These are phyloP conservation scores for Triticum turgidum DNA, from an alignment of 176 grass and related monocot species.

Conservation along the genomic window DNA sequence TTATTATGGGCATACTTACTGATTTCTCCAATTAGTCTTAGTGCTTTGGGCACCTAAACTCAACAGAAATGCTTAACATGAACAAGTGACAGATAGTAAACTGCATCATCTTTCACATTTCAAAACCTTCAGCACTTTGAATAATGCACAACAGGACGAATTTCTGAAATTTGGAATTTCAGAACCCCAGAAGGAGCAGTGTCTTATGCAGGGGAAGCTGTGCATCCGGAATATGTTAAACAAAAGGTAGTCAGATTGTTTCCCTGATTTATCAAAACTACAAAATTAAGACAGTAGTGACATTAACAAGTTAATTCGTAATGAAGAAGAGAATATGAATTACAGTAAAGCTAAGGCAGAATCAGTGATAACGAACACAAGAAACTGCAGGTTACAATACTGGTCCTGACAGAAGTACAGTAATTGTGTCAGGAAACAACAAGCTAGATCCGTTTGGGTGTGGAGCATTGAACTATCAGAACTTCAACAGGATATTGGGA, in stretches of 20 bases:
- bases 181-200: not conserved
- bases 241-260: not conserved
- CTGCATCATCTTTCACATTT: not conserved
- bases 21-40: not conserved
- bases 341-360: not conserved
- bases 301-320: not conserved
- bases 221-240: not conserved
- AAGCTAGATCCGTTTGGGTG: not conserved
- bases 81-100: not conserved
- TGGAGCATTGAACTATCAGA: not conserved
- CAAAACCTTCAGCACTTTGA: not conserved
- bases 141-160: not conserved
- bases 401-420: not conserved
- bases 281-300: not conserved
- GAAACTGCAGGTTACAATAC: not conserved
- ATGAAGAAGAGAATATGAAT: not conserved
- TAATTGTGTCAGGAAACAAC: slow-evolving; percentile 2
- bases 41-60: not conserved
- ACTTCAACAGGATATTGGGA: not conserved
- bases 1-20: not conserved
- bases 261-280: not conserved
- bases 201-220: not conserved
- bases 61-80: not conserved
- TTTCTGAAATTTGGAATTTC: not conserved
- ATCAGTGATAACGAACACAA: not conserved